Evolutionary conservation across 257 asterid genomes (phyloP).

Genomic region (Oldenlandia corymbosa): DNA sequence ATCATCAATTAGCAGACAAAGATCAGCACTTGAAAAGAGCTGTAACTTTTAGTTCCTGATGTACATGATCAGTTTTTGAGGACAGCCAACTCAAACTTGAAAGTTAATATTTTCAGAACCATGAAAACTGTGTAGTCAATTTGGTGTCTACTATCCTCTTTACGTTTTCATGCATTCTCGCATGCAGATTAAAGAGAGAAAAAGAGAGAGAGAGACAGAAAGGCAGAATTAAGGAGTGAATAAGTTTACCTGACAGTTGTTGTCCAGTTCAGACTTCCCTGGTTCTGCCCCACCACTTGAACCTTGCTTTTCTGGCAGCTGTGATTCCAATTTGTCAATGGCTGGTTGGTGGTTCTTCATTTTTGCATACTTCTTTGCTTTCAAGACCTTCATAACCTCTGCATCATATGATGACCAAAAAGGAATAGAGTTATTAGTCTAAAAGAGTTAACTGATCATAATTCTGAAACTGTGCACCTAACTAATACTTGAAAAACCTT

Average conservation of each 20-base stretch:
- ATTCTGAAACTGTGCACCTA: background rate
- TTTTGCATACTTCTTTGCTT: constrained; percentile 78
- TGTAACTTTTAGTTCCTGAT: background rate
- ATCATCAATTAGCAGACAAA: background rate
- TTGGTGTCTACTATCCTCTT: too few species aligned
- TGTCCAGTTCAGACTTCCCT: constrained; percentile 30
- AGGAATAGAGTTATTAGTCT: background rate
- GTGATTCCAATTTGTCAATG: constrained; percentile 25
- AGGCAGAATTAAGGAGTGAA: constrained; percentile 8
- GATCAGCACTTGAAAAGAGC: background rate
- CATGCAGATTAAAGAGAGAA: too few species aligned
- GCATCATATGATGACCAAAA: constrained; percentile 13
- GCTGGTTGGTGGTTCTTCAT: constrained; percentile 46
- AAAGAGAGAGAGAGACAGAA: too few species aligned
- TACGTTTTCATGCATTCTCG: too few species aligned
- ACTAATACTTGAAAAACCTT: too few species aligned
- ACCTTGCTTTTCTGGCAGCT: constrained; percentile 24
- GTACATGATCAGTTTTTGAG: background rate
- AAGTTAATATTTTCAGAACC: background rate
- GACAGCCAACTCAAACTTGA: background rate
- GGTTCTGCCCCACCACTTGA: constrained; percentile 27
- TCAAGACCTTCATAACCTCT: constrained; percentile 82
- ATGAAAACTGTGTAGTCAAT: background rate
- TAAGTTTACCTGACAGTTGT: constrained; percentile 31
- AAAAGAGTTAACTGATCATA: background rate